phyloP scores from a whole-genome alignment of 768 basidiomycete species.

The Tricholoma sp. region DNA sequence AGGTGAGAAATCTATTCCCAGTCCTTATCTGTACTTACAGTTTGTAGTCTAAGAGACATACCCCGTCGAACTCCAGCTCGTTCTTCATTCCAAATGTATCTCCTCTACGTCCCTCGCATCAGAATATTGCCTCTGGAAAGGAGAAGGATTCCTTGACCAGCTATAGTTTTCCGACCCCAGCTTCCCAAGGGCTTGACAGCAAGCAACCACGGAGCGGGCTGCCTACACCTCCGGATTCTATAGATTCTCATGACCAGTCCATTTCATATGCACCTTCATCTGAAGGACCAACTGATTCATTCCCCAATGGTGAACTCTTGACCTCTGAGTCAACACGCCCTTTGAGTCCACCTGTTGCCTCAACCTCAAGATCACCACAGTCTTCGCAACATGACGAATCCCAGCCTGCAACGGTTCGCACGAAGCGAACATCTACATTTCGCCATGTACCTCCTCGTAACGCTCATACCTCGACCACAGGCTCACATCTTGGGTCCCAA shows the following conservation, averaged over 20 bases:
- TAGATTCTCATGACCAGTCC: not conserved
- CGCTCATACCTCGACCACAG: slow-evolving; percentile 26
- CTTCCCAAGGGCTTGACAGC: not conserved
- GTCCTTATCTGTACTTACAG: slow-evolving; percentile 6
- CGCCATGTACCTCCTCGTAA: slow-evolving; percentile 41
- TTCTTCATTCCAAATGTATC: slow-evolving; percentile 1
- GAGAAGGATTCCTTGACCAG: not conserved
- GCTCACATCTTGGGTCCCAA: slow-evolving; percentile 26
- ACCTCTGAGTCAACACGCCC: not conserved
- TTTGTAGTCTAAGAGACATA: slow-evolving; percentile 41
- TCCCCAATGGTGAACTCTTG: not conserved
- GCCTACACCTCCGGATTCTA: not conserved
- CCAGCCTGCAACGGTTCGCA: slow-evolving; percentile 4
- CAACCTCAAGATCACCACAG: not conserved
- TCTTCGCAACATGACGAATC: slow-evolving; percentile 3
- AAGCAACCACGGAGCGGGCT: not conserved
- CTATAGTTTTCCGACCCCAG: not conserved
- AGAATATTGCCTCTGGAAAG: not conserved
- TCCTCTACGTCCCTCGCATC: slow-evolving; percentile 24
- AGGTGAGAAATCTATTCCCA: slow-evolving; percentile 24
- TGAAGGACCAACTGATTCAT: not conserved
- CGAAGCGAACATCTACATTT: slow-evolving; percentile 39
- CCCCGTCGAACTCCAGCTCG: slow-evolving; percentile 22
- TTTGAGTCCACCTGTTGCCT: slow-evolving; percentile 8
- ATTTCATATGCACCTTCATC: not conserved